phyloP scores from a whole-genome alignment of 2,329 filamentous ascomycete species.

The Epichloe gansuensis region DNA sequence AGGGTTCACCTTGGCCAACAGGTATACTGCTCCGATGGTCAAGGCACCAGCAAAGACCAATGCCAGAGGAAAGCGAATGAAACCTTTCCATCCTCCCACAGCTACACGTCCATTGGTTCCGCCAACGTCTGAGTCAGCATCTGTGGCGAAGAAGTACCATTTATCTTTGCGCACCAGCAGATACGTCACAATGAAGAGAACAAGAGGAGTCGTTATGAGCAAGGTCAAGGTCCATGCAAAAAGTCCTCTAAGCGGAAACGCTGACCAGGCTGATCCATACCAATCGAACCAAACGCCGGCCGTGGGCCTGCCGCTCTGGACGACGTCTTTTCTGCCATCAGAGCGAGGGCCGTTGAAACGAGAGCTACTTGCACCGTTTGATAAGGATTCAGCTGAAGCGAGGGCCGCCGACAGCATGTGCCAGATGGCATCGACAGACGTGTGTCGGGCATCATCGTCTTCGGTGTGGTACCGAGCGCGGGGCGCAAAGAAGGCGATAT shows the following conservation, averaged over 20 bases:
- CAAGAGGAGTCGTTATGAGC: constrained; percentile 64
- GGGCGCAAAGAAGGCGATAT: constrained; percentile 83
- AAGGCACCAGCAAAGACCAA: constrained; percentile 53
- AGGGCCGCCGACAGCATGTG: constrained; percentile 87
- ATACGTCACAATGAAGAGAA: constrained; percentile 56
- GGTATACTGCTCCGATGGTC: constrained; percentile 59
- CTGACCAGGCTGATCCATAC: constrained; percentile 65
- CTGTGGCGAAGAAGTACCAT: constrained; percentile 73
- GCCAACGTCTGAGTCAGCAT: constrained; percentile 39
- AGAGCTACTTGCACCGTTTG: constrained; percentile 47
- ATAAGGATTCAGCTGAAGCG: constrained; percentile 58
- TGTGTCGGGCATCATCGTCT: constrained; percentile 73
- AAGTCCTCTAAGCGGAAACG: constrained; percentile 68
- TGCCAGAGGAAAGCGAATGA: constrained; percentile 72
- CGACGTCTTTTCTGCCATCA: constrained; percentile 44
- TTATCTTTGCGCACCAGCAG: constrained; percentile 60
- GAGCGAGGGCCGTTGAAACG: constrained; percentile 49
- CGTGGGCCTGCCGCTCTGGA: constrained; percentile 52
- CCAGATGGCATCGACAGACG: constrained; percentile 62
- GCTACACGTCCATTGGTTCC: constrained; percentile 47
- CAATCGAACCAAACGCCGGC: constrained; percentile 88
- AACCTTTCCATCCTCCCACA: constrained; percentile 66
- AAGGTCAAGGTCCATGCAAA: constrained; percentile 81
- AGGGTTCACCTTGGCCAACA: constrained; percentile 75
- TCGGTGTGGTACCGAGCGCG: constrained; percentile 81